Evolutionary conservation across 495 filamentous ascomycete species (phyloP).

Genomic region (Collariella sp.): DNA sequence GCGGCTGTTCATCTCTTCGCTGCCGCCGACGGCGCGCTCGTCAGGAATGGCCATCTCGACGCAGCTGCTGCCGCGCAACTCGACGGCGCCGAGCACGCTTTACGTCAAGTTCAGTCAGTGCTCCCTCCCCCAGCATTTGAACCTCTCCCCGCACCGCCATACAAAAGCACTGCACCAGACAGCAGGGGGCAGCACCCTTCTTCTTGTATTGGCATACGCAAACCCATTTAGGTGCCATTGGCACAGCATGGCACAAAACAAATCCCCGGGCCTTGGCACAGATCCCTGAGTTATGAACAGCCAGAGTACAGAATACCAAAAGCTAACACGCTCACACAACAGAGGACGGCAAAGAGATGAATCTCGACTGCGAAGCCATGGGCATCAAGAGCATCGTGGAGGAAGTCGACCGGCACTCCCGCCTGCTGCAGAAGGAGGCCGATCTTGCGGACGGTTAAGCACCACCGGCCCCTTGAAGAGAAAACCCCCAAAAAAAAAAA

Average conservation of each 20-base stretch:
- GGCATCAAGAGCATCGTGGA: slow-evolving; percentile 80
- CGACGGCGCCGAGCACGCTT: slow-evolving; percentile 53
- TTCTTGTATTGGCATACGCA: too few species aligned
- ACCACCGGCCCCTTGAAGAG: too few species aligned
- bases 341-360: slow-evolving; percentile 80
- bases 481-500: too few species aligned
- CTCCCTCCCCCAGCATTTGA: too few species aligned
- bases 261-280: too few species aligned
- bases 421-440: slow-evolving; percentile 67
- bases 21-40: slow-evolving; percentile 70
- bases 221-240: too few species aligned
- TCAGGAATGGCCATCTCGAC: slow-evolving; percentile 67
- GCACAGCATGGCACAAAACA: not conserved
- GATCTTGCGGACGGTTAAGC: slow-evolving; percentile 58
- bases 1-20: slow-evolving; percentile 73
- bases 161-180: too few species aligned
- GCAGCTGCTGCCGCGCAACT: slow-evolving; percentile 60
- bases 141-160: too few species aligned
- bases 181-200: too few species aligned
- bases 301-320: not conserved
- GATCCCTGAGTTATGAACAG: too few species aligned
- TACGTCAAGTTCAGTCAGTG: slow-evolving; percentile 73
- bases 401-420: slow-evolving; percentile 84
- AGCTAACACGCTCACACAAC: not conserved
- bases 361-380: slow-evolving; percentile 60